Evolutionary conservation across 345 rosid genomes (phyloP), one percentile per base, ranked within the genome.

Genomic region (Gossypium mustelinum): DNA sequence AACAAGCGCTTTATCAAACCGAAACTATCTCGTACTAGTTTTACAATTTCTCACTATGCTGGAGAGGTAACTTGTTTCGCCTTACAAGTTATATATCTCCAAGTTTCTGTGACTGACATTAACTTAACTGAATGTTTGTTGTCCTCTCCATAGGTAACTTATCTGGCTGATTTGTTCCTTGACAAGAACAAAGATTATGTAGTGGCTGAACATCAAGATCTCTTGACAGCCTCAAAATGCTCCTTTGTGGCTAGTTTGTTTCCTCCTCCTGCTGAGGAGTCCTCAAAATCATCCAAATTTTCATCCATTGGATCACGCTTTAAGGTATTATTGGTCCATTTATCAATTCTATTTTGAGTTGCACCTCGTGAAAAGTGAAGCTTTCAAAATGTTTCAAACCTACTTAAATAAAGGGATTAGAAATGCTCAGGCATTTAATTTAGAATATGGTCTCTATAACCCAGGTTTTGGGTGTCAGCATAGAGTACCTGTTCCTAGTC

Each of bases 101-200:
- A 62, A n/a, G 13, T 57, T 74, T 57, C 61, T 25, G 73, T 44
- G 10, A 51, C 50, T 54, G 39, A 71, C 43, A 48, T 67, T 57
- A 17, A 51, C 16, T 56, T 20, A 52, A 52, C 81, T 61, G 70
- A 54, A 70, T 76, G 22, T 17, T 83, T 74, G 25, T 25, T 47
- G 27, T 77, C 73, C 66, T 70, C 50, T 73, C 59, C 63, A 72
- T 85, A 95, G 99, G 99, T 95, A 60, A 81, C 77, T 67, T 95
- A 95, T 88, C 89, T 79, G 88, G 98, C 99, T 25, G 98, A 95
- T 81, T 81, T 78, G 82, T 95, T 95, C 86, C 96, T 95, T 63
- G 99, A 95, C 85, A 93, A 95, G 86, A 95, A 95, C 87, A 95
- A 95, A 86, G 99, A 95, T 84, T 95, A 95, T 76, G 98, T 95